Conservation (phyloP, 441 rosid genomes). For the Pelargonium myrrhifolium region DNA sequence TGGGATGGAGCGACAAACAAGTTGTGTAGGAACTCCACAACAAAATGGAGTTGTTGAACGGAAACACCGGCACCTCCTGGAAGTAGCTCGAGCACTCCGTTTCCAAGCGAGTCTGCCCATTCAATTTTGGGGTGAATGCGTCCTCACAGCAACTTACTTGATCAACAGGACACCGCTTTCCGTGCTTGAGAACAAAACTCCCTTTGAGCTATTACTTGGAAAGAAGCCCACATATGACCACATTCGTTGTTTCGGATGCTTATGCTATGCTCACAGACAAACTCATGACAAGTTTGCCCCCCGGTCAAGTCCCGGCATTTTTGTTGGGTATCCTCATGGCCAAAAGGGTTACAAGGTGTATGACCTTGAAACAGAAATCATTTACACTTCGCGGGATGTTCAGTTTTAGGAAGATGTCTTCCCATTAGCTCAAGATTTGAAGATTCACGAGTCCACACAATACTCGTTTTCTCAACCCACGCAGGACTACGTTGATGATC, state of each 20-base stretch:
- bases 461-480: too few species aligned
- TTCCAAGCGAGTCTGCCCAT: neutral
- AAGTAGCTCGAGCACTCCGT: neutral
- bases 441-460: too few species aligned
- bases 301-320: neutral
- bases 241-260: neutral
- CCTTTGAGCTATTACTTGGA: slow-evolving; percentile 1
- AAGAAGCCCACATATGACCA: neutral
- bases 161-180: neutral
- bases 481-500: too few species aligned
- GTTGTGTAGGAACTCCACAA: neutral
- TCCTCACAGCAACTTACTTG: neutral
- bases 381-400: too few species aligned
- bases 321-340: neutral
- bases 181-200: neutral
- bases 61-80: neutral
- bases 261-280: neutral
- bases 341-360: neutral
- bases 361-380: neutral
- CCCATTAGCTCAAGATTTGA: too few species aligned
- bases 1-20: neutral
- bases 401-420: too few species aligned
- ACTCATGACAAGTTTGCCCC: neutral
- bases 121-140: neutral
- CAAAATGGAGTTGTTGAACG: neutral